Base-by-base conservation (phyloP, 2,329 filamentous ascomycete genomes). In the Dendrostoma leiphaemia region DNA sequence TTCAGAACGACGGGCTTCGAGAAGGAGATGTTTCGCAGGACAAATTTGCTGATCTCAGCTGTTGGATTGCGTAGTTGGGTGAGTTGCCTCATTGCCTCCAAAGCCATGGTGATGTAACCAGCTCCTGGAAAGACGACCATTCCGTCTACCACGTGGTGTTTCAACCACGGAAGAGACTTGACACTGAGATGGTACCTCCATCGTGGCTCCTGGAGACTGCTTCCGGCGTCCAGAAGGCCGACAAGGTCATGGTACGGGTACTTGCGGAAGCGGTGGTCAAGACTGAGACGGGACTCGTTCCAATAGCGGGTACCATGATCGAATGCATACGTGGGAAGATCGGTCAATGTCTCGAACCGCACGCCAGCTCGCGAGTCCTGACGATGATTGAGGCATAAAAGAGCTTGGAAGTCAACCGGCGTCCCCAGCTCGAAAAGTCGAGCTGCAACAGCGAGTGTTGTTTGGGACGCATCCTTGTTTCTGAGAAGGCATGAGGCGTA, bases 161-260 rank as follows among this genome's bases (percentile, higher is more conserved):
- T 38, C 19, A 53, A n/a, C 51, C 51, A 53, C 1, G 45, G 51
- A 4, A 53, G 21, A 8, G 13, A 8, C 10, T 34, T 35, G 12
- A 41, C 43, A 13, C 31, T 43, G 3, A 53, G 19, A 24, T 29
- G 38, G 29, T 48, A 43, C 4, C 51, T 23, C 51, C 51, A 53
- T 3, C 37, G 44, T 13, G 28, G 44, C 58, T 48, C 37, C 4
- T 29, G 8, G 0, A 26, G 35, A 9, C 45, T 46, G 4, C 29
- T 34, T 12, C 12, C 23, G 4, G 38, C 28, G 21, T 40, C 23
- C 6, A 29, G 28, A 6, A 41, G 31, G 6, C 53, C 53, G 12
- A 51, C 26, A 1, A 56, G 37, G 75, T 68, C 17, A 67, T 43
- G 43, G 70, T 64, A 7, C 58, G 60, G 4, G 67, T 41, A 4